Conservation (phyloP, 805 yeast species). For the Hanseniaspora osmophila region DNA sequence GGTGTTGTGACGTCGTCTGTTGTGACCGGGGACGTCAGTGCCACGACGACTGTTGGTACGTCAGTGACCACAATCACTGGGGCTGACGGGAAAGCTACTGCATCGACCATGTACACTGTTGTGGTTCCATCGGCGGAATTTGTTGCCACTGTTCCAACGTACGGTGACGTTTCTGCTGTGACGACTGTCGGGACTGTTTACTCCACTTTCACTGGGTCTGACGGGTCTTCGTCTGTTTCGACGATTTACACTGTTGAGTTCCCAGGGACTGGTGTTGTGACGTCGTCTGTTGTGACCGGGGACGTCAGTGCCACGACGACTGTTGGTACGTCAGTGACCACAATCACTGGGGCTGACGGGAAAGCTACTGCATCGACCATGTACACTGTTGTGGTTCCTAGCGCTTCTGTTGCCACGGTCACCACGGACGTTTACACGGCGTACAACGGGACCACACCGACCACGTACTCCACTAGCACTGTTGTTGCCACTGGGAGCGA, state of each 20-base stretch:
- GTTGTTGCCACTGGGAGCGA: constrained; percentile 15
- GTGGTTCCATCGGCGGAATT: constrained; percentile 8
- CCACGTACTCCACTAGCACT: constrained; percentile 15
- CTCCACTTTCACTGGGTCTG: constrained; percentile 15
- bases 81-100: background rate
- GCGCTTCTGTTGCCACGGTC: constrained; percentile 8
- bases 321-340: background rate
- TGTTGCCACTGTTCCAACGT: constrained; percentile 10
- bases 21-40: constrained; percentile 1
- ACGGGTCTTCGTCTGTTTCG: constrained; percentile 29
- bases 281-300: constrained; percentile 4
- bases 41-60: background rate
- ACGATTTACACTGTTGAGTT: constrained; percentile 2
- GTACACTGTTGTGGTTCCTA: constrained; percentile 9
- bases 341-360: background rate
- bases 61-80: background rate
- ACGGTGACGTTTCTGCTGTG: constrained; percentile 12
- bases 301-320: background rate
- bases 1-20: constrained; percentile 4
- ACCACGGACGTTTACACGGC: constrained; percentile 12
- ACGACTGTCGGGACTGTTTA: constrained; percentile 11
- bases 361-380: background rate
- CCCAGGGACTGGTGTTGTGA: constrained; percentile 2
- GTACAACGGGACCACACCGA: constrained; percentile 8
- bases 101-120: constrained; percentile 3